Base-by-base conservation (phyloP, 2,329 filamentous ascomycete genomes). In the Xylariales sp. region DNA sequence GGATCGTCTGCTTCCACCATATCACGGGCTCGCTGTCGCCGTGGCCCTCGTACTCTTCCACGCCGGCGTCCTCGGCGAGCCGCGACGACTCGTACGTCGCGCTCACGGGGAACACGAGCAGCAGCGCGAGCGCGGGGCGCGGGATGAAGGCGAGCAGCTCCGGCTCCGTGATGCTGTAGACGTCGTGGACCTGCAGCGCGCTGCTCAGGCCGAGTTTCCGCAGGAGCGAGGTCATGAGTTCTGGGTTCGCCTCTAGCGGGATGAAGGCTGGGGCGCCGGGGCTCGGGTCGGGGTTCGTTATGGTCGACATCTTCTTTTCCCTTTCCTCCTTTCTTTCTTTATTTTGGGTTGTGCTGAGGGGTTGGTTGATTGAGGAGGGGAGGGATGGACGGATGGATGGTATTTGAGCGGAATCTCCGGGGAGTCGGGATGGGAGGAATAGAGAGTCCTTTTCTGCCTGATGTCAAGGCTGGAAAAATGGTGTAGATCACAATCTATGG, bases 1-100 rank as follows among this genome's bases (percentile, higher is more conserved):
- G 88, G 75, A 98, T 97, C 0, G 94, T 98, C 83, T 98, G 95
- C 74, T 89, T 92, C 85, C 94, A 98, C 96, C 95, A 99, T 7
- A 97, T 76, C 0, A 97, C 93, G 5, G 93, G 90, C 77, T 97
- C 93, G 0, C 75, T 77, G 0, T 86, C 81, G 1, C 94, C 94
- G 18, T 83, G 85, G 50, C 91, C 91, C 0, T 79, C 78, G 82
- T 97, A 97, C 46, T 89, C 87, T 1, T 82, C 72, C 49, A 83
- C 82, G 28, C 85, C 78, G 58, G 83, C 82, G 81, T 97, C 94
- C 83, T 97, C 94, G 50, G 88, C 84, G 65, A 87, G 79, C 39
- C 94, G 91, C 77, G 91, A 89, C 68, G 85, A 87, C 81, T 97
- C 92, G 85, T 97, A 97, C 49, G 87, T 86, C 56, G 89, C 84